A percentile compares a stretch with the other conserved stretches of the same genome.
These are phyloP conservation scores for Cytospora leucostoma DNA, from an alignment of 2,329 filamentous ascomycete genomes.

Conservation along the genomic window DNA sequence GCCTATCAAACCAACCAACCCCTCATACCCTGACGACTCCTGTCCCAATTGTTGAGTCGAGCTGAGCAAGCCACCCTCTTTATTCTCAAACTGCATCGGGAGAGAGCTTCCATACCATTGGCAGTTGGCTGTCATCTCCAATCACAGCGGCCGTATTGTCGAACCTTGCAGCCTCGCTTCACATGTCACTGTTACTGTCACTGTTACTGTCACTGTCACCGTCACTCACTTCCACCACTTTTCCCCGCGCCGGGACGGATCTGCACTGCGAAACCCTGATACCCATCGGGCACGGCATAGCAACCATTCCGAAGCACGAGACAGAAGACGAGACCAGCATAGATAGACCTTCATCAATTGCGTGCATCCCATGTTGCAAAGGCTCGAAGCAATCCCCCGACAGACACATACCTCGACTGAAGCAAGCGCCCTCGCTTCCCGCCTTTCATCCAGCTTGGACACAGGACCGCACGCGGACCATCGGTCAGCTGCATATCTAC, in stretches of 20 bases:
- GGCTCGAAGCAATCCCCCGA: background rate
- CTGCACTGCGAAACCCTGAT: background rate
- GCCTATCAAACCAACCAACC: background rate
- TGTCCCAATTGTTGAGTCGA: conserved; percentile 1
- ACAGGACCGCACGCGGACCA: background rate
- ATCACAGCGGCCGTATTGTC: background rate
- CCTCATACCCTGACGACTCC: background rate
- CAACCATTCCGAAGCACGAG: background rate
- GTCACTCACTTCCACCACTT: background rate
- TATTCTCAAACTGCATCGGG: too few relatives aligned
- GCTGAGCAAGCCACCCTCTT: too few relatives aligned
- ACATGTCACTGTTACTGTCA: background rate
- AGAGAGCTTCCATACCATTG: background rate
- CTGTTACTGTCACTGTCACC: too few relatives aligned
- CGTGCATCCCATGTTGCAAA: background rate
- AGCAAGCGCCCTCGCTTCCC: background rate
- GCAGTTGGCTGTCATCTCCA: background rate
- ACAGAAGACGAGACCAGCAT: background rate
- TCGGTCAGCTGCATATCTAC: conserved; percentile 10
- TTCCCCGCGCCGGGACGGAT: background rate
- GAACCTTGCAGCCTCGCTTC: background rate
- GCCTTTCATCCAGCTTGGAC: background rate
- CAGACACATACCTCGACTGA: background rate
- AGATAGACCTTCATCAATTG: background rate
- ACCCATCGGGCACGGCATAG: background rate